These are phyloP conservation scores for Starmerella sirachaensis DNA, from an alignment of 805 yeast species.

Conservation along the genomic window DNA sequence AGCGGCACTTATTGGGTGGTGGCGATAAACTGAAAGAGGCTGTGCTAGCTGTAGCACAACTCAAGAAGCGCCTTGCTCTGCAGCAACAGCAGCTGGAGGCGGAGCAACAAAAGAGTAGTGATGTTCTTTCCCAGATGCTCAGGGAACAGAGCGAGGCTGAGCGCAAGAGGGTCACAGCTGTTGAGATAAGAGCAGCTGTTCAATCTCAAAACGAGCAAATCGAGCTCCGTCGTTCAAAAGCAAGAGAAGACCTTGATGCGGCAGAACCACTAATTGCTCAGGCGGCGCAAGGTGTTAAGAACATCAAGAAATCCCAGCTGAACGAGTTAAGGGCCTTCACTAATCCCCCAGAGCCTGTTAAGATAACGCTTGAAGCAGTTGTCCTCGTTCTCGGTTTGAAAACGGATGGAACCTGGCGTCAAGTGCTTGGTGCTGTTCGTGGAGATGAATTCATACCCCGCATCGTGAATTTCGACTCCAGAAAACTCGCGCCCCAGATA, in stretches of 20 bases:
- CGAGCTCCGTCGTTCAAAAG: constrained; percentile 40
- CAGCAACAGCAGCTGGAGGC: constrained; percentile 39
- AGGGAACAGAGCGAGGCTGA: constrained; percentile 86
- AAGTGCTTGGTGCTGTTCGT: constrained; percentile 67
- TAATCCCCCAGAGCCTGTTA: constrained; percentile 83
- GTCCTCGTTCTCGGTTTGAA: constrained; percentile 68
- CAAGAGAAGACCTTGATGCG: constrained; percentile 49
- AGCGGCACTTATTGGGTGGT: constrained; percentile 62
- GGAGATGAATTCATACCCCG: constrained; percentile 77
- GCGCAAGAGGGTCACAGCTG: constrained; percentile 72
- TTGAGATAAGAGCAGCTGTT: constrained; percentile 59
- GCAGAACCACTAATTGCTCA: constrained; percentile 79
- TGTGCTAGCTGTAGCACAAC: constrained; percentile 52
- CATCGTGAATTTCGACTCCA: constrained; percentile 64
- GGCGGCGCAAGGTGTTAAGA: constrained; percentile 82
- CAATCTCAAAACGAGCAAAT: constrained; percentile 55
- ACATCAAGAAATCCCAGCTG: constrained; percentile 82
- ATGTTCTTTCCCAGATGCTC: constrained; percentile 63
- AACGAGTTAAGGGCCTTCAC: constrained; percentile 81
- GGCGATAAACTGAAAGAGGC: constrained; percentile 66
- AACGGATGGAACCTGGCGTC: constrained; percentile 54
- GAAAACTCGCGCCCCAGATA: constrained; percentile 44
- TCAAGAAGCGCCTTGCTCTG: constrained; percentile 42
- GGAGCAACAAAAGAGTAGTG: constrained; percentile 59
- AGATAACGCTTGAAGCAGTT: constrained; percentile 75